Conservation (phyloP, 495 filamentous ascomycete species). For the Peziza echinospora region DNA sequence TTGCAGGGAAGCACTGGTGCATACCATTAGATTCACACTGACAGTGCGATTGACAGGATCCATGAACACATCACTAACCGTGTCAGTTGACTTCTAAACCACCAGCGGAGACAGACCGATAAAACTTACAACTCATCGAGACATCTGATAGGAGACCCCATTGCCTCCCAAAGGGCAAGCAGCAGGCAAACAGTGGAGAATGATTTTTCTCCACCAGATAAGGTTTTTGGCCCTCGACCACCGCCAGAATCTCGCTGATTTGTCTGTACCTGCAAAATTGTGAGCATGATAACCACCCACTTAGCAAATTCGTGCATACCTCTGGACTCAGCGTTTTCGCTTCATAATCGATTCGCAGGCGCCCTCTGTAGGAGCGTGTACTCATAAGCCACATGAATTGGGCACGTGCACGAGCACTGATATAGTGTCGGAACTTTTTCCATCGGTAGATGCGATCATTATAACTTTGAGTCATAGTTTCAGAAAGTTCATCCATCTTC, state of each 20-base stretch:
- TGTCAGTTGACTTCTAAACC: too few species aligned
- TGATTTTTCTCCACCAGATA: slow-evolving; percentile 91
- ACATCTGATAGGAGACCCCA: slow-evolving; percentile 85
- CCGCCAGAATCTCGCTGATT: slow-evolving; percentile 38
- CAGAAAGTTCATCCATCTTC: slow-evolving; percentile 31
- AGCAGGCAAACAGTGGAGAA: slow-evolving; percentile 92
- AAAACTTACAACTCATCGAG: slow-evolving; percentile 71
- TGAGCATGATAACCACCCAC: too few species aligned
- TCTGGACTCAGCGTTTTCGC: slow-evolving; percentile 57
- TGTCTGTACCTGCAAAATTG: slow-evolving; percentile 38
- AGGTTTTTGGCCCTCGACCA: slow-evolving; percentile 60
- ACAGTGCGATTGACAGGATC: slow-evolving; percentile 86
- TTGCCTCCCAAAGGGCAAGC: slow-evolving; percentile 87
- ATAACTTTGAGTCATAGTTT: slow-evolving; percentile 22
- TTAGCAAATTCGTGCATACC: too few species aligned
- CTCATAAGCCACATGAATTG: slow-evolving; percentile 75
- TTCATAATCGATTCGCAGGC: slow-evolving; percentile 61
- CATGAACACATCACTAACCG: slow-evolving; percentile 84
- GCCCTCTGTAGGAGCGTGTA: slow-evolving; percentile 72
- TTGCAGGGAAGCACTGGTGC: slow-evolving; percentile 20
- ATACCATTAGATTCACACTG: slow-evolving; percentile 84
- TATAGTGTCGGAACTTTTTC: slow-evolving; percentile 57
- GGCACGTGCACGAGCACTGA: slow-evolving; percentile 59
- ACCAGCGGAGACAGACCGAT: too few species aligned
- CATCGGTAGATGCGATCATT: slow-evolving; percentile 51